These are phyloP conservation scores for Lathyrus oleraceus DNA, from an alignment of 306 rosid genomes.

Conservation along the genomic window DNA sequence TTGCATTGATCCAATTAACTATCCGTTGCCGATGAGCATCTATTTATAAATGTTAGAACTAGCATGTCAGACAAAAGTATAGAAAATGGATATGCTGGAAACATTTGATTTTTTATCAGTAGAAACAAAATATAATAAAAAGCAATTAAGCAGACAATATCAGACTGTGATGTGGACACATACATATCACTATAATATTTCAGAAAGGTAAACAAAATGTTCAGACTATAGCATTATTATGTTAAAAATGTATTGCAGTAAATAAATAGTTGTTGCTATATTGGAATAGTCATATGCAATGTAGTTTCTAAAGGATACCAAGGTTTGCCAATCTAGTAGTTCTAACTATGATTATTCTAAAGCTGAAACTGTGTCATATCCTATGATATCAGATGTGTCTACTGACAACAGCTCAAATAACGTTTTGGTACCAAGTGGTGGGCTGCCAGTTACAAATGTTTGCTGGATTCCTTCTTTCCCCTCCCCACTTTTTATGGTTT, in stretches of 20 bases:
- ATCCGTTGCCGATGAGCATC: conserved; percentile 83
- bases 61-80: conserved; percentile 3
- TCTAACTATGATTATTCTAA: not conserved
- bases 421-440: too few relatives aligned
- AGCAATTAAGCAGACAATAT: conserved; percentile 10
- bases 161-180: not conserved
- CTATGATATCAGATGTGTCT: not conserved
- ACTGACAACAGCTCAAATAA: conserved; percentile 22
- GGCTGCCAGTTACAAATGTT: not conserved
- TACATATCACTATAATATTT: not conserved
- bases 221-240: not conserved
- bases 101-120: conserved; percentile 18
- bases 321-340: conserved; percentile 2
- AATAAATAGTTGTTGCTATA: not conserved
- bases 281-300: conserved; percentile 7
- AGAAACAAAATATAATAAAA: conserved; percentile 15
- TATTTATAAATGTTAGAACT: conserved; percentile 38
- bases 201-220: not conserved
- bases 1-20: conserved; percentile 77
- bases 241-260: not conserved
- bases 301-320: conserved; percentile 6
- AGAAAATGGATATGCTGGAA: conserved; percentile 7
- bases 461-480: conserved; percentile 6
- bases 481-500: conserved; percentile 2
- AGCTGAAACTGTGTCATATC: not conserved